Conservation (phyloP, 2,329 filamentous ascomycete genomes). For the Aspergillus felis region DNA sequence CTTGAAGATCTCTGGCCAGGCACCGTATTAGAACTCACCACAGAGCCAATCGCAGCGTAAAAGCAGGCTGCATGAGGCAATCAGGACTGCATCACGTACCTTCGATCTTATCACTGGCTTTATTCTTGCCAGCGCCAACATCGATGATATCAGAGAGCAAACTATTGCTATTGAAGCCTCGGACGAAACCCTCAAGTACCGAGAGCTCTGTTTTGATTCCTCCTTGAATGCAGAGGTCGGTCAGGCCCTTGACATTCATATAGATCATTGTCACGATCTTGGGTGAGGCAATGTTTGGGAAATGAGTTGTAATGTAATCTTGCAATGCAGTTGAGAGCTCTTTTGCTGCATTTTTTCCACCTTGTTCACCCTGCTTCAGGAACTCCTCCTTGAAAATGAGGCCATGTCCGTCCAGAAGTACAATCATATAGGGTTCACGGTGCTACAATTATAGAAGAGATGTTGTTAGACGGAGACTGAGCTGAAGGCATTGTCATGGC, state of each 20-base stretch:
- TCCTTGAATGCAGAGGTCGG: conserved; percentile 44
- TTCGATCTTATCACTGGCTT: conserved; percentile 46
- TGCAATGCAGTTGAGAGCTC: conserved; percentile 44
- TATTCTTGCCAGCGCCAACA: conserved; percentile 42
- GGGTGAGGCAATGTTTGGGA: conserved; percentile 40
- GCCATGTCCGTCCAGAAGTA: conserved; percentile 54
- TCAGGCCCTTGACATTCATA: conserved; percentile 50
- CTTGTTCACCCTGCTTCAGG: conserved; percentile 47
- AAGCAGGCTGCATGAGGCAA: neutral
- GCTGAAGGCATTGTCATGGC: conserved; percentile 7
- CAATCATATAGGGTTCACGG: conserved; percentile 51
- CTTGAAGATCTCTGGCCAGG: conserved; percentile 49
- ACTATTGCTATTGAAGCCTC: conserved; percentile 52
- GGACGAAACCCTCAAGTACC: conserved; percentile 50
- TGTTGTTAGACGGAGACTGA: conserved; percentile 6
- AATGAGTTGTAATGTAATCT: conserved; percentile 40
- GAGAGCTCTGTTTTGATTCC: conserved; percentile 43
- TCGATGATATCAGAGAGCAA: conserved; percentile 51
- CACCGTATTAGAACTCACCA: conserved; percentile 21
- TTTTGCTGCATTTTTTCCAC: conserved; percentile 52
- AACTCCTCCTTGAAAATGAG: conserved; percentile 53
- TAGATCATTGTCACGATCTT: conserved; percentile 53
- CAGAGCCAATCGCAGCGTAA: conserved; percentile 9
- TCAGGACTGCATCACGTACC: conserved; percentile 31
- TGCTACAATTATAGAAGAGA: conserved; percentile 32